Percentiles rank a stretch among this genome's conserved stretches.
Evolutionary conservation across 768 basidiomycete genomes (phyloP).

Genomic region (Coprinopsis strossmayeri): DNA sequence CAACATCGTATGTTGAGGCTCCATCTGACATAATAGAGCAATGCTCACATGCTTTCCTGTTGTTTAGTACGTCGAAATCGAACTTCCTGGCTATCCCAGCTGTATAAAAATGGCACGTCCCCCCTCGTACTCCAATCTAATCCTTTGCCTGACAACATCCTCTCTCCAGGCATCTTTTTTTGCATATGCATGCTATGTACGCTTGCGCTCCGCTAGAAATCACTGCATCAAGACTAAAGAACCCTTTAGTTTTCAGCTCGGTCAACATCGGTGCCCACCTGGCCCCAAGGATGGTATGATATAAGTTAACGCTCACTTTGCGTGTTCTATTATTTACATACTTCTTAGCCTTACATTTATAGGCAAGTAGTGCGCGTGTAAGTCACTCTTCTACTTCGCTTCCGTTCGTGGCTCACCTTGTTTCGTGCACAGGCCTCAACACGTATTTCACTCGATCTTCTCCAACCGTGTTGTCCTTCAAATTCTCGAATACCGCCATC

Average conservation of each 20-base stretch:
- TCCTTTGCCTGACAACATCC: neutral
- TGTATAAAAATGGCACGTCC: slow-evolving; percentile 9
- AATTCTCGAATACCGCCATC: slow-evolving; percentile 7
- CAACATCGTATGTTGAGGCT: slow-evolving; percentile 1
- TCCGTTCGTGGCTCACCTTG: neutral
- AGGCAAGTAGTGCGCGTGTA: slow-evolving; percentile 7
- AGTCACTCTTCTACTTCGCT: neutral
- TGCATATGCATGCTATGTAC: slow-evolving; percentile 4
- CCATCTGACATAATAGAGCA: too few species aligned
- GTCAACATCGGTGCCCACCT: slow-evolving; percentile 5
- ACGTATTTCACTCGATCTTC: slow-evolving; percentile 9
- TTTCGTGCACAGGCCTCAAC: slow-evolving; percentile 3
- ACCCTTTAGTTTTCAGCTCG: neutral
- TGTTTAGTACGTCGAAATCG: neutral
- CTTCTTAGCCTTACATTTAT: slow-evolving; percentile 5
- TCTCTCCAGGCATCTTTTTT: slow-evolving; percentile 4
- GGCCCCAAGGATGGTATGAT: slow-evolving; percentile 1
- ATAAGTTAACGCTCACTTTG: neutral
- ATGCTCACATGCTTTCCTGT: neutral
- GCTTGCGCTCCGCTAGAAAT: neutral
- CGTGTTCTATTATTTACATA: too few species aligned
- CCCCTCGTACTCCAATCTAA: too few species aligned
- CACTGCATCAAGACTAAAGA: neutral
- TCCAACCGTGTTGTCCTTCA: slow-evolving; percentile 9
- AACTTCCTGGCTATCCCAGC: slow-evolving; percentile 6